Conservation (phyloP, 2,329 filamentous ascomycete genomes). For the Colletotrichum lini region DNA sequence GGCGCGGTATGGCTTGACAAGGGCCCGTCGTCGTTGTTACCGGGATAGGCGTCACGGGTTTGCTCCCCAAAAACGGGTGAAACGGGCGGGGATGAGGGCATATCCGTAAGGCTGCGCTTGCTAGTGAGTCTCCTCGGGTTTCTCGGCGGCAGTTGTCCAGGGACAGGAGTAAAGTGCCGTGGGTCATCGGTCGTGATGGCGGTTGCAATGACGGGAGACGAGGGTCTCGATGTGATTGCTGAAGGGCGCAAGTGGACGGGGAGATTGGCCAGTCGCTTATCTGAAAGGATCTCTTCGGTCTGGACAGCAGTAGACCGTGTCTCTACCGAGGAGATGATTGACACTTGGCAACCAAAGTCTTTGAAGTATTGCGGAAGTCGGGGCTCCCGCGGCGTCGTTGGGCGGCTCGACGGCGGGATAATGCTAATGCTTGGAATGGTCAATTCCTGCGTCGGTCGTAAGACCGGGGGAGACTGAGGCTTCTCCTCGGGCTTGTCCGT, state of each 20-base stretch:
- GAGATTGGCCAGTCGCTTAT: slow-evolving; percentile 81
- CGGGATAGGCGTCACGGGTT: slow-evolving; percentile 78
- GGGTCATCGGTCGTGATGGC: slow-evolving; percentile 53
- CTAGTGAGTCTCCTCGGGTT: slow-evolving; percentile 70
- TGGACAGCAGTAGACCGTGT: slow-evolving; percentile 75
- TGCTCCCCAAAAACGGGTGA: slow-evolving; percentile 49
- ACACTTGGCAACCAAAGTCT: slow-evolving; percentile 86
- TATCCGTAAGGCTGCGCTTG: slow-evolving; percentile 62
- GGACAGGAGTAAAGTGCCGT: slow-evolving; percentile 65
- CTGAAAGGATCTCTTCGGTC: slow-evolving; percentile 91
- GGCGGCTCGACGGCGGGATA: slow-evolving; percentile 87
- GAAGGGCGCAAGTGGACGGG: slow-evolving; percentile 86
- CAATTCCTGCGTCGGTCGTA: slow-evolving; percentile 52
- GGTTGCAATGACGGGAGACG: slow-evolving; percentile 63
- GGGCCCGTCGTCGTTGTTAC: slow-evolving; percentile 85
- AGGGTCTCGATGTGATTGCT: slow-evolving; percentile 74
- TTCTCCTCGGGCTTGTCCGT: slow-evolving; percentile 61
- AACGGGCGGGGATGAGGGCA: slow-evolving; percentile 61
- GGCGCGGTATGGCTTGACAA: slow-evolving; percentile 72
- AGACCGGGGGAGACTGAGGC: slow-evolving; percentile 38
- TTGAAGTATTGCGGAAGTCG: slow-evolving; percentile 86
- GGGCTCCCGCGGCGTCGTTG: slow-evolving; percentile 82
- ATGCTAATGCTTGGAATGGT: slow-evolving; percentile 90
- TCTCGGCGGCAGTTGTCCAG: slow-evolving; percentile 69
- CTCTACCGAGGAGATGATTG: slow-evolving; percentile 63